A percentile compares a stretch with the other conserved stretches of the same genome.
These are phyloP conservation scores for Aspergillus oerlinghausenensis DNA, from an alignment of 2,329 filamentous ascomycete species.

Conservation along the genomic window DNA sequence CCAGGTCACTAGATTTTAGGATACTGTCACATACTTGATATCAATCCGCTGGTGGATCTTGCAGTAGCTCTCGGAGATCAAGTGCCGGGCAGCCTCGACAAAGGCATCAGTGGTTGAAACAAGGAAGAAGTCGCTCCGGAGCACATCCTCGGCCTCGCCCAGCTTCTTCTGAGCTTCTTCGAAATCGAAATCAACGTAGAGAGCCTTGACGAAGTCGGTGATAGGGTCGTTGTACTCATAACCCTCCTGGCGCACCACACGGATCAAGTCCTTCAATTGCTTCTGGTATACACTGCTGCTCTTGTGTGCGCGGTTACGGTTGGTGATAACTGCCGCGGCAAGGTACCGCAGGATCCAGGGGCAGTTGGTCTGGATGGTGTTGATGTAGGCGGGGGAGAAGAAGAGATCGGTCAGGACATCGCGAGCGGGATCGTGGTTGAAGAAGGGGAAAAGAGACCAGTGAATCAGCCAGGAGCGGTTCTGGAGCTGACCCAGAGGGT, in stretches of 20 bases:
- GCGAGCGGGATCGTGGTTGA: constrained; percentile 90
- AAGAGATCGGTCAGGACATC: constrained; percentile 92
- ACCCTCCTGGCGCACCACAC: constrained; percentile 91
- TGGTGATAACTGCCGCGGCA: constrained; percentile 89
- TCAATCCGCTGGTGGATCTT: constrained; percentile 99
- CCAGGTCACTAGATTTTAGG: neutral
- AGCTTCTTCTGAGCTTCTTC: constrained; percentile 93
- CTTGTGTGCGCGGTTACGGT: constrained; percentile 76
- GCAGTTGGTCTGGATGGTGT: constrained; percentile 97
- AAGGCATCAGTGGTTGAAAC: constrained; percentile 78
- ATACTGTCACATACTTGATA: constrained; percentile 62
- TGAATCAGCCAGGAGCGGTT: constrained; percentile 97
- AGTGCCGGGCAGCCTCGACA: constrained; percentile 87
- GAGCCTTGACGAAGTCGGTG: constrained; percentile 91
- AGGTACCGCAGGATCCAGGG: constrained; percentile 96
- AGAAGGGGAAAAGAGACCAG: constrained; percentile 98
- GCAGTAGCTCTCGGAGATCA: constrained; percentile 99
- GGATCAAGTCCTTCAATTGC: constrained; percentile 94
- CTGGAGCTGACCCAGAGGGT: constrained; percentile 89
- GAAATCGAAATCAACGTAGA: constrained; percentile 96
- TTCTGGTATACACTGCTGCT: constrained; percentile 82
- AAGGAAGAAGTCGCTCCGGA: constrained; percentile 94
- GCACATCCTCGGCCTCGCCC: constrained; percentile 79
- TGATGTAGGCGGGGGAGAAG: constrained; percentile 97
- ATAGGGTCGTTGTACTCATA: constrained; percentile 97